These are phyloP conservation scores for Tagetes patula DNA, from an alignment of 129 eudicot genomes.

Conservation along the genomic window DNA sequence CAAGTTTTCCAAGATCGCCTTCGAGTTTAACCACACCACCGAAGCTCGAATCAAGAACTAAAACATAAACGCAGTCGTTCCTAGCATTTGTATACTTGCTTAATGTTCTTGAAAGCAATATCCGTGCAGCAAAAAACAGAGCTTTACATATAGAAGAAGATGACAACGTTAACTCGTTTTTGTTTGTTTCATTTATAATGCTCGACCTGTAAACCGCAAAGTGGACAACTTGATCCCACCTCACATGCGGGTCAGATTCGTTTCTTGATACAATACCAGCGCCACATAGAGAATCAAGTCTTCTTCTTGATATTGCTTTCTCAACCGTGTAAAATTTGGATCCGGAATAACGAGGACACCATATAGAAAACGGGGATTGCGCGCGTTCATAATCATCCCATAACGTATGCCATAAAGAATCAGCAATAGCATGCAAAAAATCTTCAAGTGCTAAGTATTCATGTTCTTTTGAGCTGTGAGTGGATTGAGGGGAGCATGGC, in stretches of 20 bases:
- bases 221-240: conserved; percentile 76
- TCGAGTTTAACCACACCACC: conserved; percentile 79
- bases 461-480: conserved; percentile 59
- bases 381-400: conserved; percentile 49
- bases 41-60: conserved; percentile 66
- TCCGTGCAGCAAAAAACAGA: conserved; percentile 61
- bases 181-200: conserved; percentile 49
- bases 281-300: conserved; percentile 56
- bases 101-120: conserved; percentile 69
- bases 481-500: conserved; percentile 61
- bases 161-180: conserved; percentile 48
- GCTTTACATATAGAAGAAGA: conserved; percentile 66
- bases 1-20: conserved; percentile 72
- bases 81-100: conserved; percentile 43
- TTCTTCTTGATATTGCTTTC: conserved; percentile 68
- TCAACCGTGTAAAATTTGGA: conserved; percentile 80
- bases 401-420: conserved; percentile 77
- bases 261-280: conserved; percentile 65
- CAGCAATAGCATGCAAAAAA: conserved; percentile 73
- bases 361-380: conserved; percentile 60
- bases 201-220: conserved; percentile 63
- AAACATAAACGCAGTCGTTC: conserved; percentile 57
- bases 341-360: conserved; percentile 65
- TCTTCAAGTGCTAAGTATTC: conserved; percentile 79
- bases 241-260: conserved; percentile 44